A percentile compares a stretch with the other conserved stretches of the same genome.
phyloP scores from a whole-genome alignment of 768 basidiomycete species.

The Boletus reticulatus region DNA sequence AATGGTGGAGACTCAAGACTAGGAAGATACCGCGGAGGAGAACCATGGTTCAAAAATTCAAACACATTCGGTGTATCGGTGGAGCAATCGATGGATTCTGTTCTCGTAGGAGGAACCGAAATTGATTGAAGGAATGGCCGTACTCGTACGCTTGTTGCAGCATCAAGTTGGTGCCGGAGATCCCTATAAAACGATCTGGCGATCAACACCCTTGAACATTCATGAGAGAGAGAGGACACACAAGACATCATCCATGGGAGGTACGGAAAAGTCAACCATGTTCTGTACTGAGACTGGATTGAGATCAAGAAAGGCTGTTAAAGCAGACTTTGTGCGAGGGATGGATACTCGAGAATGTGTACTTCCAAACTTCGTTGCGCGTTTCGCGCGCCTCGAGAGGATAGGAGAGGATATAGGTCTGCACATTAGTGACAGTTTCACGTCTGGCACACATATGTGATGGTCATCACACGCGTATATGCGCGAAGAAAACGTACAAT shows the following conservation, averaged over 20 bases:
- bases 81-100: constrained; percentile 8
- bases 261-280: constrained; percentile 30
- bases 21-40: constrained; percentile 24
- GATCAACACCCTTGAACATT: neutral
- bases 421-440: constrained; percentile 19
- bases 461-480: constrained; percentile 14
- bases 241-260: constrained; percentile 40
- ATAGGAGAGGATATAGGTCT: constrained; percentile 44
- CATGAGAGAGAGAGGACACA: constrained; percentile 23
- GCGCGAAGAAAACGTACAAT: constrained; percentile 30
- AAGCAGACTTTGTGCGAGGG: constrained; percentile 22
- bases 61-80: constrained; percentile 18
- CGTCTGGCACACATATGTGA: constrained; percentile 20
- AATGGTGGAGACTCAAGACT: constrained; percentile 41
- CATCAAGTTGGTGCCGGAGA: constrained; percentile 30
- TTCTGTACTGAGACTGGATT: constrained; percentile 28
- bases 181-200: constrained; percentile 21
- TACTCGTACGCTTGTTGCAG: constrained; percentile 22
- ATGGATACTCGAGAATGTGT: constrained; percentile 24
- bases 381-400: constrained; percentile 42
- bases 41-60: constrained; percentile 32
- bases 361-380: constrained; percentile 41
- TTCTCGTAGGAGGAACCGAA: constrained; percentile 15
- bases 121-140: constrained; percentile 29
- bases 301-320: constrained; percentile 23